Percentiles rank a stretch among this genome's conserved stretches.
Conservation (phyloP, 371 early-diverging fungal species). For the Capillidium heterosporum region DNA sequence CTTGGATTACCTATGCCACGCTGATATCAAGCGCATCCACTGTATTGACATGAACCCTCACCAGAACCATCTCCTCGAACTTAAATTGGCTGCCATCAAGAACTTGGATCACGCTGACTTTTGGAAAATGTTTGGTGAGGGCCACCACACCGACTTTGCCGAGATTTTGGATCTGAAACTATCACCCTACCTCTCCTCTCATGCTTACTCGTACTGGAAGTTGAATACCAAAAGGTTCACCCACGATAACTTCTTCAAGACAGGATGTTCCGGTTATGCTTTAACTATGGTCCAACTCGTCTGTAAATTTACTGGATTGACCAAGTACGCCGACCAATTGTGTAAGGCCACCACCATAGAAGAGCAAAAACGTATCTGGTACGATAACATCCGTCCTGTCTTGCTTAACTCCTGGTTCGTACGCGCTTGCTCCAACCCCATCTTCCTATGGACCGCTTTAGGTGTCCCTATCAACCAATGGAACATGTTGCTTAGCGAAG, state of each 20-base stretch:
- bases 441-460: conserved; percentile 71
- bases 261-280: conserved; percentile 70
- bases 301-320: conserved; percentile 33
- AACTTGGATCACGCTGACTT: conserved; percentile 40
- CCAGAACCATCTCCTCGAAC: conserved; percentile 70
- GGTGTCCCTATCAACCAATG: conserved; percentile 79
- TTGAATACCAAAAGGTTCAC: conserved; percentile 31
- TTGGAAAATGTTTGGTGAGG: conserved; percentile 72
- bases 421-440: conserved; percentile 48
- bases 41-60: conserved; percentile 79
- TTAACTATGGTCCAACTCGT: conserved; percentile 46
- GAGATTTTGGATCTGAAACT: conserved; percentile 38
- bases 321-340: conserved; percentile 32
- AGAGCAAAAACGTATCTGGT: conserved; percentile 45
- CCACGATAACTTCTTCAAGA: conserved; percentile 48
- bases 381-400: conserved; percentile 33
- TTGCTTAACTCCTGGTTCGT: conserved; percentile 41
- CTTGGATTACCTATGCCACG: conserved; percentile 55
- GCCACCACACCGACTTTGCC: conserved; percentile 35
- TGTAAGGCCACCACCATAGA: conserved; percentile 29
- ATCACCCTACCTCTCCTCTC: conserved; percentile 49
- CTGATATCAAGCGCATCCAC: conserved; percentile 47
- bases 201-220: conserved; percentile 65
- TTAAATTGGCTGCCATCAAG: conserved; percentile 53
- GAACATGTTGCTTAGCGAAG: conserved; percentile 67